Percentiles rank a stretch among this genome's conserved stretches.
Evolutionary conservation across 768 basidiomycete species (phyloP).

Genomic region (Lactarius deliciosus): DNA sequence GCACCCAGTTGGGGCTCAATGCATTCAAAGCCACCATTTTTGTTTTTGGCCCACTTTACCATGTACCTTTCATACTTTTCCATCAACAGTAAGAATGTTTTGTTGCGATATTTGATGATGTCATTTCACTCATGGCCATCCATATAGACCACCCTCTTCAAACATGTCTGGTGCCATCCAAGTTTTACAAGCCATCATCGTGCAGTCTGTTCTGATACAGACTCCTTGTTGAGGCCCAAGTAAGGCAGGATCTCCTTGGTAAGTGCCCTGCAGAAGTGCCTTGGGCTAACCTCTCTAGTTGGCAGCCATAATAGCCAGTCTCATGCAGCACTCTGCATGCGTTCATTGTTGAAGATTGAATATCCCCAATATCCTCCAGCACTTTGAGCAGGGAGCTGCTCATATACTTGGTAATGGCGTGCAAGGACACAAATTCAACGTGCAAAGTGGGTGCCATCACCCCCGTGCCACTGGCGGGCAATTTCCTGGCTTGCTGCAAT

Average conservation of each 20-base stretch:
- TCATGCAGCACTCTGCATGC: not conserved
- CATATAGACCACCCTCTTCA: not conserved
- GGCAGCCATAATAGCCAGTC: not conserved
- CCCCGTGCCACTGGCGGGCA: not conserved
- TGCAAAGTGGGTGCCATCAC: not conserved
- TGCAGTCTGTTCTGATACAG: not conserved
- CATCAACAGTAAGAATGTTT: not conserved
- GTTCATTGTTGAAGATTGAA: not conserved
- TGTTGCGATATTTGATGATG: not conserved
- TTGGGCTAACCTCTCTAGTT: not conserved
- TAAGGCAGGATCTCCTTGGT: not conserved
- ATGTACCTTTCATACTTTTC: not conserved
- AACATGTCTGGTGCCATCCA: not conserved
- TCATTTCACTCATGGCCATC: not conserved
- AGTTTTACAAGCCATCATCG: not conserved
- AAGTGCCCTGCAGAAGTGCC: not conserved
- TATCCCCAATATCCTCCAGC: not conserved
- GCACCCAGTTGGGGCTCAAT: not conserved
- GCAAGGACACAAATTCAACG: not conserved
- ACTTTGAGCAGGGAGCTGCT: not conserved
- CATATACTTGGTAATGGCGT: not conserved
- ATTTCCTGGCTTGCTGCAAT: slow-evolving; percentile 4
- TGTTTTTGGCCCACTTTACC: not conserved
- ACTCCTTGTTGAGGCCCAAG: not conserved
- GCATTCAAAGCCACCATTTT: not conserved